These are phyloP conservation scores for Colletotrichum sp. DNA, from an alignment of 2,329 filamentous ascomycete genomes.

Conservation along the genomic window DNA sequence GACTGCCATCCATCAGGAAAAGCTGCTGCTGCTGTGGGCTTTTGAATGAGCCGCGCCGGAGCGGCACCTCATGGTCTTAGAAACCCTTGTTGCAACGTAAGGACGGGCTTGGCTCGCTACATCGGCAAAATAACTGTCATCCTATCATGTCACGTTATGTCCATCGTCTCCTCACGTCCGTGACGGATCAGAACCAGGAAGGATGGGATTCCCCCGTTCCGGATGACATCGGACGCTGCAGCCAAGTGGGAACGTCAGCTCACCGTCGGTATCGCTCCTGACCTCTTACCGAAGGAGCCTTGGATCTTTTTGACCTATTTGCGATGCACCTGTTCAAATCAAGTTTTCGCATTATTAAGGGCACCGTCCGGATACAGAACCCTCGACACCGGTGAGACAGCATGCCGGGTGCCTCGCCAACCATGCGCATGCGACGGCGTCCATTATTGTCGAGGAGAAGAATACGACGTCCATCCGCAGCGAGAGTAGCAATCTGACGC, in stretches of 20 bases:
- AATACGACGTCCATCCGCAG: not conserved
- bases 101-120: not conserved
- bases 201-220: not conserved
- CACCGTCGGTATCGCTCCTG: not conserved
- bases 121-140: not conserved
- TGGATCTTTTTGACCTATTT: not conserved
- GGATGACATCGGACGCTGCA: slow-evolving; percentile 6
- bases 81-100: not conserved
- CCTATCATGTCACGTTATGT: not conserved
- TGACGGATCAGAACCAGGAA: not conserved
- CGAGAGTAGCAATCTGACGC: not conserved
- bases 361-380: not conserved
- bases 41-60: not conserved
- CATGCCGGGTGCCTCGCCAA: not conserved
- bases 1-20: not conserved
- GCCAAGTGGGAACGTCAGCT: slow-evolving; percentile 1
- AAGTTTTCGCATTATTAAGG: not conserved
- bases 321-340: not conserved
- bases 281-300: not conserved
- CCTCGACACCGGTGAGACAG: not conserved
- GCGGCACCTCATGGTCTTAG: not conserved
- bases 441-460: not conserved
- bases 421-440: not conserved
- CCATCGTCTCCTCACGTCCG: not conserved
- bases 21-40: not conserved